Percentiles rank a stretch among this genome's conserved stretches.
These are phyloP conservation scores for Laburnicola sp. DNA, from an alignment of 2,329 filamentous ascomycete species.

Conservation along the genomic window DNA sequence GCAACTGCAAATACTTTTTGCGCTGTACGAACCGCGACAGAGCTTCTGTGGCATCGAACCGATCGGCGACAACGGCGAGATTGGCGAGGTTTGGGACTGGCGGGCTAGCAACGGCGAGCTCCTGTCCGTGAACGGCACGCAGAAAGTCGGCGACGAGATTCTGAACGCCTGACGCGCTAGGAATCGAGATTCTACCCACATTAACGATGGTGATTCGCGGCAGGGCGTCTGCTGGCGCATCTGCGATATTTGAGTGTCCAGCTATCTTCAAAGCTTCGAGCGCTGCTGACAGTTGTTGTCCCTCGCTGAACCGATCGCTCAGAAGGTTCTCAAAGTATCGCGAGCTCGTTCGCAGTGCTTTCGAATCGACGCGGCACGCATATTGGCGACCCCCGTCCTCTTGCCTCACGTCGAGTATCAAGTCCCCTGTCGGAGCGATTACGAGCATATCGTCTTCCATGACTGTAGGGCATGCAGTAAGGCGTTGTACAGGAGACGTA, in stretches of 20 bases:
- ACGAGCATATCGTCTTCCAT: constrained; percentile 48
- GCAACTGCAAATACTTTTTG: constrained; percentile 47
- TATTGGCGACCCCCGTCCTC: constrained; percentile 60
- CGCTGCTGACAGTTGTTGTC: constrained; percentile 56
- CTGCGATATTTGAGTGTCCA: constrained; percentile 52
- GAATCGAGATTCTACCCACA: constrained; percentile 71
- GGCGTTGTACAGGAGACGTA: neutral
- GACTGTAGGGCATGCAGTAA: constrained; percentile 20
- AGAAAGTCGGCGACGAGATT: constrained; percentile 69
- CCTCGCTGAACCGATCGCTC: constrained; percentile 67
- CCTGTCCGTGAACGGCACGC: constrained; percentile 63
- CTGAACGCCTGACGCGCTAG: constrained; percentile 62
- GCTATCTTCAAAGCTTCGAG: constrained; percentile 56
- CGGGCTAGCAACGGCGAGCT: constrained; percentile 48
- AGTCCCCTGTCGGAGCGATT: constrained; percentile 63
- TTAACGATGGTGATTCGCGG: constrained; percentile 67
- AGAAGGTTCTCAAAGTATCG: constrained; percentile 72
- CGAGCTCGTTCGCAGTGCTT: constrained; percentile 62
- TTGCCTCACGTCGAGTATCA: constrained; percentile 69
- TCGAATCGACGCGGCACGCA: constrained; percentile 64
- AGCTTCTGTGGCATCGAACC: constrained; percentile 66
- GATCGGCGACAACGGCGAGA: constrained; percentile 71
- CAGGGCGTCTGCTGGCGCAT: constrained; percentile 57
- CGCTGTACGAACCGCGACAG: constrained; percentile 59
- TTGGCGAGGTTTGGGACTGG: constrained; percentile 67